A percentile compares a stretch with the other conserved stretches of the same genome.
These are phyloP conservation scores for Solanum neorickii DNA, from an alignment of 257 asterid species.

Conservation along the genomic window DNA sequence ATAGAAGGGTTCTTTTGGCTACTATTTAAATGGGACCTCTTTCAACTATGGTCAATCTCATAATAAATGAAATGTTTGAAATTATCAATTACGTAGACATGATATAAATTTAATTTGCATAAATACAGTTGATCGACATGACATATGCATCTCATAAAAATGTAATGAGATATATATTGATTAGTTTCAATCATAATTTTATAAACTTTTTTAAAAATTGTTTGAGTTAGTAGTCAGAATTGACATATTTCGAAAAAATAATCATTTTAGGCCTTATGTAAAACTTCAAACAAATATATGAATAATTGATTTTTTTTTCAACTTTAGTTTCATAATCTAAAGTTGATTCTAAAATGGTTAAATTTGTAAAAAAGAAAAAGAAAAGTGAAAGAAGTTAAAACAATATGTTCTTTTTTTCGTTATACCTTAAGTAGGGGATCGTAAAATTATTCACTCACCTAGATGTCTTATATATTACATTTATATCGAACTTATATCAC, in stretches of 20 bases:
- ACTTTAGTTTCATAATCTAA: background rate
- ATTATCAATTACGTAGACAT: background rate
- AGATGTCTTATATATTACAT: background rate
- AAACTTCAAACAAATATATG: background rate
- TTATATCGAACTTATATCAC: background rate
- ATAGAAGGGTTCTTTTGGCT: background rate
- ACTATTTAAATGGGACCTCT: background rate
- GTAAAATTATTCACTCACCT: background rate
- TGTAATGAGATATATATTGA: background rate
- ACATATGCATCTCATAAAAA: background rate
- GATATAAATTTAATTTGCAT: background rate
- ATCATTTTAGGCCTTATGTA: background rate
- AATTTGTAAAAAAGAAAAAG: background rate
- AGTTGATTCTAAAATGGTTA: background rate
- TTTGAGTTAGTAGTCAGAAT: background rate
- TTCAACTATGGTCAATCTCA: constrained; percentile 7
- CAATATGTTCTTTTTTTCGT: too few species aligned
- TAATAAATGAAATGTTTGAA: background rate
- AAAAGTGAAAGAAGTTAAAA: too few species aligned
- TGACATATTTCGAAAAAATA: background rate
- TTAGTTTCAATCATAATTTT: background rate
- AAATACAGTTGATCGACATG: background rate
- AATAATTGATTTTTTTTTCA: background rate
- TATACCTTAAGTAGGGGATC: background rate
- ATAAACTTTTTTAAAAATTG: rapidly evolving